These are phyloP conservation scores for Alternaria consortialis DNA, from an alignment of 2,329 filamentous ascomycete species.

Conservation along the genomic window DNA sequence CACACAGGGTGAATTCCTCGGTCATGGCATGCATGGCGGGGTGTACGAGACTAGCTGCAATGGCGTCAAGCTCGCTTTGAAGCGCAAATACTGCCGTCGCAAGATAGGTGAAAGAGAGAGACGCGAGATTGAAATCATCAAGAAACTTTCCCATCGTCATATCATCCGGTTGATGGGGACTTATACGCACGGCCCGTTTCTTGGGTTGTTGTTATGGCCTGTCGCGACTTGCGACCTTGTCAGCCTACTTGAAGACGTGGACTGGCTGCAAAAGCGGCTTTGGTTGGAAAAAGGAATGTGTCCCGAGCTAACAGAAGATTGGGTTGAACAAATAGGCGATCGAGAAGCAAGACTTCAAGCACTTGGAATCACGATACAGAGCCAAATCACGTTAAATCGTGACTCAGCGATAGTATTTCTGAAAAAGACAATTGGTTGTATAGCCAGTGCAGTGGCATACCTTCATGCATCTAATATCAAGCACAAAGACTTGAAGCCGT, in stretches of 20 bases:
- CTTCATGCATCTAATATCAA: neutral
- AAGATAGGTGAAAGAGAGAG: neutral
- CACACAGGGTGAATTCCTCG: accelerated
- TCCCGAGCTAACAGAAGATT: too few species aligned
- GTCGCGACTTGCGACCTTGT: neutral
- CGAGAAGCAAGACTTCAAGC: neutral
- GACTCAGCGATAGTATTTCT: neutral
- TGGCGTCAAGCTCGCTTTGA: neutral
- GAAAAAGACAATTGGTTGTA: neutral
- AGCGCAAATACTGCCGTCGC: neutral
- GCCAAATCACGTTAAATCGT: too few species aligned
- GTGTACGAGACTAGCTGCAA: neutral
- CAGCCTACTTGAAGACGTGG: neutral
- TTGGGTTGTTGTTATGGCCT: neutral
- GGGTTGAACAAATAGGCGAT: too few species aligned
- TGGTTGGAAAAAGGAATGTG: neutral
- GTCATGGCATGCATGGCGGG: neutral
- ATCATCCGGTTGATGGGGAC: accelerated
- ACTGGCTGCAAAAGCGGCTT: neutral
- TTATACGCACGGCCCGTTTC: accelerated
- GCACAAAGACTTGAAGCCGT: neutral
- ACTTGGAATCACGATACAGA: too few species aligned
- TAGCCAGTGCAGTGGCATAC: neutral
- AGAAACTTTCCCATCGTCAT: neutral
- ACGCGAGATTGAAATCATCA: neutral